These are phyloP conservation scores for Lenwebbia sp. DNA, from an alignment of 345 rosid genomes.

Conservation along the genomic window DNA sequence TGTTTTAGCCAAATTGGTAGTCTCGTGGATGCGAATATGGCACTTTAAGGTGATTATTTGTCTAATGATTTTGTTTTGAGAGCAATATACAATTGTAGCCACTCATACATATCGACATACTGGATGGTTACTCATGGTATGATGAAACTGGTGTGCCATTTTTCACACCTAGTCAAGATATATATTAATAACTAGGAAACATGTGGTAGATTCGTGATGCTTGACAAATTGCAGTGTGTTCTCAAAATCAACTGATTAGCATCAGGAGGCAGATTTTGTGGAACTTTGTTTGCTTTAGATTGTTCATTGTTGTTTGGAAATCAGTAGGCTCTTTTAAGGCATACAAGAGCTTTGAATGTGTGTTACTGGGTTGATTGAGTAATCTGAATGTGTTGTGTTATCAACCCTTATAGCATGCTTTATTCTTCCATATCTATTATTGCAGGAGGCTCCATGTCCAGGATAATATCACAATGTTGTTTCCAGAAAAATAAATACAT, in stretches of 20 bases:
- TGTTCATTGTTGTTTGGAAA: neutral
- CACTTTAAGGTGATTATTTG: neutral
- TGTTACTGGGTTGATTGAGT: neutral
- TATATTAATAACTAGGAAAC: neutral
- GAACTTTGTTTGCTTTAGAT: neutral
- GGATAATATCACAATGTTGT: neutral
- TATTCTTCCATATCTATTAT: neutral
- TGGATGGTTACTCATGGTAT: neutral
- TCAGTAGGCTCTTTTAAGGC: neutral
- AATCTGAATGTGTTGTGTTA: neutral
- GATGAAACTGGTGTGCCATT: neutral
- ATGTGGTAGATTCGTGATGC: neutral
- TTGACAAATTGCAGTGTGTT: neutral
- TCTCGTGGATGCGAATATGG: neutral
- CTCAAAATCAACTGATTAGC: neutral
- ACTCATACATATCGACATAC: neutral
- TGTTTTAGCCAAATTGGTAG: neutral
- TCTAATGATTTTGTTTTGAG: neutral
- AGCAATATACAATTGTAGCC: neutral
- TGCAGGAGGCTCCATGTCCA: neutral
- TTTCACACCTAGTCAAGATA: neutral
- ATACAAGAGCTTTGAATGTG: neutral
- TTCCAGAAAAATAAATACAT: neutral
- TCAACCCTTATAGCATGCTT: neutral
- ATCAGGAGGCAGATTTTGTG: neutral